Percentiles rank a stretch among this genome's conserved stretches.
These are phyloP conservation scores for Usnea hakonensis DNA, from an alignment of 495 filamentous ascomycete genomes.

Conservation along the genomic window DNA sequence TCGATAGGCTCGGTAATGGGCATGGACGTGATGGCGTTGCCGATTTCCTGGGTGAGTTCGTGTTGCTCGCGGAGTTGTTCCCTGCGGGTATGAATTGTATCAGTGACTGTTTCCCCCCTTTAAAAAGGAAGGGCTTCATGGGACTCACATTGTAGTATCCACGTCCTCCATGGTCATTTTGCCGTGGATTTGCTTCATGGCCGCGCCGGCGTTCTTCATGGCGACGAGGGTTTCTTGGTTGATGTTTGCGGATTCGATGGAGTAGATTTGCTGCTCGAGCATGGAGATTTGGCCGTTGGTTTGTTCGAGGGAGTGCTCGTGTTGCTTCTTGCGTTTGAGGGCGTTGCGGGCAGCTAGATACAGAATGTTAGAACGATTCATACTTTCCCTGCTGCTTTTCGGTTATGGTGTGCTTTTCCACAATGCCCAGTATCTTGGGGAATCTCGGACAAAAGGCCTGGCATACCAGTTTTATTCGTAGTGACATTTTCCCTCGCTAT, in stretches of 20 bases:
- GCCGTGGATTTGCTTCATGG: constrained; percentile 88
- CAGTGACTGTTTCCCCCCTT: constrained; percentile 4
- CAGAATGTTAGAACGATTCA: neutral
- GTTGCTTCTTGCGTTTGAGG: constrained; percentile 88
- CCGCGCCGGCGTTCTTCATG: constrained; percentile 80
- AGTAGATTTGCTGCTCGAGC: constrained; percentile 90
- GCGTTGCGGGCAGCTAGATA: constrained; percentile 77
- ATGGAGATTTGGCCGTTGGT: constrained; percentile 83
- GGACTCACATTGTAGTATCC: constrained; percentile 84
- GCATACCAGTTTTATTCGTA: constrained; percentile 85
- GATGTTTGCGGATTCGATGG: constrained; percentile 96
- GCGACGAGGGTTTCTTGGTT: constrained; percentile 93
- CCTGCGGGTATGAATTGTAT: constrained; percentile 46
- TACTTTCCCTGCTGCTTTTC: neutral
- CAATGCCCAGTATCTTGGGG: neutral
- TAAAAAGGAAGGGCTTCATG: neutral
- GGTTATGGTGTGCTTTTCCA: neutral
- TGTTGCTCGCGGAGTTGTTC: constrained; percentile 90
- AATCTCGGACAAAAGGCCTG: constrained; percentile 14
- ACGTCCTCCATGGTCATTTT: constrained; percentile 87
- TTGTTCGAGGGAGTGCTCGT: constrained; percentile 83
- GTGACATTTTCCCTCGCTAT: constrained; percentile 85
- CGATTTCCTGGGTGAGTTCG: constrained; percentile 86
- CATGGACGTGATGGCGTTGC: constrained; percentile 66
- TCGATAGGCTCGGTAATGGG: constrained; percentile 66